Base-by-base conservation (phyloP, 805 yeast species). In the Wickerhamiella nectarea region DNA sequence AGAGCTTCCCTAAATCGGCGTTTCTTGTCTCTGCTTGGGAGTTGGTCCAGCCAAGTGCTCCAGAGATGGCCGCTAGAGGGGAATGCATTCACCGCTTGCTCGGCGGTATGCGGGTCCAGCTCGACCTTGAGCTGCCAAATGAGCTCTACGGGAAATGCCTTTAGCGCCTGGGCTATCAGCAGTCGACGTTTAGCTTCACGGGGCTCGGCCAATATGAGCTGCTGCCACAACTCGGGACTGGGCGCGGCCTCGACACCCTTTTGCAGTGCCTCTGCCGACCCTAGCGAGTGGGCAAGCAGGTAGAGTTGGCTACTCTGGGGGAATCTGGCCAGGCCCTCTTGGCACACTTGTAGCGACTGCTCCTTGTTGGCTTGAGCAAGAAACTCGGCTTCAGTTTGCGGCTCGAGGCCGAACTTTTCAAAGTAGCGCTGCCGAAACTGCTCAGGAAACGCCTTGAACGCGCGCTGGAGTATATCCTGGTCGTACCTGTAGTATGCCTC, bases 1-100 rank as follows among this genome's bases (percentile, higher is more conserved):
- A 89, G 65, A 0, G 95, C 94, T 52, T 78, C 82, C 20, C 76
- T 68, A 42, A 80, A 73, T 72, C 58, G 76, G 70, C 53, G 73
- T 64, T 52, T 74, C 63, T 39, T 79, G 62, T 60, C 72, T 56
- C 58, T 68, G 68, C 41, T 67, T 59, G 44, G 70, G 57, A 48
- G 58, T 17, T 63, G 50, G 42, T 52, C 56, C 11, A 89, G 66
- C 42, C 74, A 67, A 48, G 74, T 76, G 1, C 71, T 57, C 95
- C 95, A 85, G 6, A 89, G 54, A 3, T 56, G 25, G 0, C 87
- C 70, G 0, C 80, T 74, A 0, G 59, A 48, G 0, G 91, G 87
- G 34, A 75, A 67, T 14, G 63, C 60, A 48, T 72, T 71, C 10
- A 83, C 58, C 1, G 81, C 87, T 46, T 68, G 31, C 14, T n/a